Evolutionary conservation across 805 yeast genomes (phyloP).

Genomic region (Schizosaccharomyces cryophilus): DNA sequence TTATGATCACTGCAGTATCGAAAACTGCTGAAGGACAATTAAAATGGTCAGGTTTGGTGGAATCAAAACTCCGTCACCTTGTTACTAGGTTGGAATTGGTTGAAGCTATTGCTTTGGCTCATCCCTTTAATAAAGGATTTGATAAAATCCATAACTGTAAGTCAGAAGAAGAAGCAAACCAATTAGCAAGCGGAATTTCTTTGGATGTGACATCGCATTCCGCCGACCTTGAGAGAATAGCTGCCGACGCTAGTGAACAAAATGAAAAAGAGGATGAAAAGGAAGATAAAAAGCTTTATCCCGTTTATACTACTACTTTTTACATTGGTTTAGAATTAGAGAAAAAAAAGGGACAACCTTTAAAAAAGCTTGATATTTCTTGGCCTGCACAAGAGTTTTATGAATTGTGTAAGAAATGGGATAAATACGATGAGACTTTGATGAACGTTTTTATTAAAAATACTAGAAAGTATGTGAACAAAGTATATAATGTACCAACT

Average conservation of each 20-base stretch:
- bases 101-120: constrained; percentile 59
- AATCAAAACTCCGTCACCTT: constrained; percentile 56
- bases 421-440: constrained; percentile 34
- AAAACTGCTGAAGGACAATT: constrained; percentile 54
- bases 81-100: constrained; percentile 63
- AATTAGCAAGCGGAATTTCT: constrained; percentile 36
- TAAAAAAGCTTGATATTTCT: constrained; percentile 40
- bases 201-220: constrained; percentile 14
- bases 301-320: constrained; percentile 43
- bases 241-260: constrained; percentile 6
- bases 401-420: constrained; percentile 52
- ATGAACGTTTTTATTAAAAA: constrained; percentile 42
- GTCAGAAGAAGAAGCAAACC: constrained; percentile 29
- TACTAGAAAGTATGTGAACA: constrained; percentile 30
- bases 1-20: constrained; percentile 61
- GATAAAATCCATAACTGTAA: constrained; percentile 26
- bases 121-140: constrained; percentile 67
- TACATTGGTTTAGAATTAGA: constrained; percentile 53
- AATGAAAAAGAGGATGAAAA: constrained; percentile 6
- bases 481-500: too few species aligned
- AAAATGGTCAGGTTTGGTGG: constrained; percentile 84
- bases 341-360: constrained; percentile 20
- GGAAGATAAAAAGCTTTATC: constrained; percentile 11
- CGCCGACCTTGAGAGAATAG: constrained; percentile 7
- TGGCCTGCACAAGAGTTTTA: constrained; percentile 78